phyloP scores from a whole-genome alignment of 75 land plant genomes.

The Pseudotsuga menziesii region DNA sequence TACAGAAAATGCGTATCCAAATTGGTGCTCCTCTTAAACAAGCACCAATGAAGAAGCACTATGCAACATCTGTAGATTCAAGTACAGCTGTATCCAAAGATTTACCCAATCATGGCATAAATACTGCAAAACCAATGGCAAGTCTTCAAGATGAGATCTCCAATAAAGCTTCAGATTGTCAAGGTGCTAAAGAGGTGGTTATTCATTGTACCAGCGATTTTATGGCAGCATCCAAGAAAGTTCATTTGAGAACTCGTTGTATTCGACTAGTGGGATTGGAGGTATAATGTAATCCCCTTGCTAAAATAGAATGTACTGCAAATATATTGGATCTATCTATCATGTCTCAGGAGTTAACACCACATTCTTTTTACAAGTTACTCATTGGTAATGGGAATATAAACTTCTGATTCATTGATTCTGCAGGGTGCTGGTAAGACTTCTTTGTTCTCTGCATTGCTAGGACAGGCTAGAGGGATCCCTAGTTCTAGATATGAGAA shows the following conservation, averaged over 20 bases:
- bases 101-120: constrained; percentile 27
- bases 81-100: neutral
- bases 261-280: constrained; percentile 86
- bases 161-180: constrained; percentile 16
- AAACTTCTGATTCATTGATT: neutral
- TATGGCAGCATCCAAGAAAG: constrained; percentile 61
- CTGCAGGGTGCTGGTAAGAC: constrained; percentile 94
- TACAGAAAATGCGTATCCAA: constrained; percentile 77
- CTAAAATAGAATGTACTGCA: neutral
- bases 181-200: constrained; percentile 47
- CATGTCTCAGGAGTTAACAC: neutral
- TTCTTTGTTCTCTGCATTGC: constrained; percentile 70
- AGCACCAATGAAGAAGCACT: constrained; percentile 33
- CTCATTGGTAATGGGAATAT: neutral
- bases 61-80: constrained; percentile 24
- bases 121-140: constrained; percentile 5
- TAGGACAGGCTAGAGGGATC: constrained; percentile 37
- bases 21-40: constrained; percentile 68
- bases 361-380: neutral
- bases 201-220: constrained; percentile 87
- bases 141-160: neutral
- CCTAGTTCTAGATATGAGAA: constrained; percentile 28
- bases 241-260: constrained; percentile 63
- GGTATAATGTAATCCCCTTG: constrained; percentile 25
- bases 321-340: neutral